A percentile compares a stretch with the other conserved stretches of the same genome.
Evolutionary conservation across 352 stramenopile species (phyloP).

Genomic region (Phytophthora melonis): DNA sequence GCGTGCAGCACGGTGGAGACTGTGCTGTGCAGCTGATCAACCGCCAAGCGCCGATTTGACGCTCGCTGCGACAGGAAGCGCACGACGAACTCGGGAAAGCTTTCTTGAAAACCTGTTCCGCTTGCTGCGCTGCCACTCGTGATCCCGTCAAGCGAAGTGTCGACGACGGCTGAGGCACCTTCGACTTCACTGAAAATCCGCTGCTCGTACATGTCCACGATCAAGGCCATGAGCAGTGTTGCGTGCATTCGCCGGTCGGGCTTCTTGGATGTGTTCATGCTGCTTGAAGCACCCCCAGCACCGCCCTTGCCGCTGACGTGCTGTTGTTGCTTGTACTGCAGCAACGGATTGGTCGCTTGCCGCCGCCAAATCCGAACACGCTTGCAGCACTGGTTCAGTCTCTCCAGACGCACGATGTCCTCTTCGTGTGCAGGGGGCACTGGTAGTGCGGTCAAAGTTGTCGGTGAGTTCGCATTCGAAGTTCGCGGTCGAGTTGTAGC

Average conservation of each 20-base stretch:
- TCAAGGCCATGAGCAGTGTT: slow-evolving; percentile 70
- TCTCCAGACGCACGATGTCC: slow-evolving; percentile 66
- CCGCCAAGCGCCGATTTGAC: slow-evolving; percentile 51
- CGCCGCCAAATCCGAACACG: slow-evolving; percentile 75
- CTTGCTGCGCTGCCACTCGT: slow-evolving; percentile 18
- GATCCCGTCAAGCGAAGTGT: slow-evolving; percentile 18
- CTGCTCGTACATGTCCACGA: slow-evolving; percentile 83
- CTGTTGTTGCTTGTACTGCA: slow-evolving; percentile 69
- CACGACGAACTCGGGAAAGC: slow-evolving; percentile 76
- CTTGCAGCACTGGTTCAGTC: slow-evolving; percentile 77
- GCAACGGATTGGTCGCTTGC: slow-evolving; percentile 69
- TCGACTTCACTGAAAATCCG: slow-evolving; percentile 53
- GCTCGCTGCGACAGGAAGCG: slow-evolving; percentile 62
- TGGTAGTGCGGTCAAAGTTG: neutral
- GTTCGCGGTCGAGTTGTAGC: slow-evolving; percentile 12
- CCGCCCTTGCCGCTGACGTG: slow-evolving; percentile 26
- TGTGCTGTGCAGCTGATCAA: slow-evolving; percentile 70
- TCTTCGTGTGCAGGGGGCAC: slow-evolving; percentile 33
- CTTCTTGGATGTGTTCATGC: slow-evolving; percentile 47
- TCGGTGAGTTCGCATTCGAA: slow-evolving; percentile 18
- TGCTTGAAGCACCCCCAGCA: slow-evolving; percentile 13
- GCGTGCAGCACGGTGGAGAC: slow-evolving; percentile 62
- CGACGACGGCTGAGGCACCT: slow-evolving; percentile 24
- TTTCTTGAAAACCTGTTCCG: slow-evolving; percentile 52
- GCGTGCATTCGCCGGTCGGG: slow-evolving; percentile 78